Base-by-base conservation (phyloP, 2,329 filamentous ascomycete species). In the Emmonsiellopsis sp. region DNA sequence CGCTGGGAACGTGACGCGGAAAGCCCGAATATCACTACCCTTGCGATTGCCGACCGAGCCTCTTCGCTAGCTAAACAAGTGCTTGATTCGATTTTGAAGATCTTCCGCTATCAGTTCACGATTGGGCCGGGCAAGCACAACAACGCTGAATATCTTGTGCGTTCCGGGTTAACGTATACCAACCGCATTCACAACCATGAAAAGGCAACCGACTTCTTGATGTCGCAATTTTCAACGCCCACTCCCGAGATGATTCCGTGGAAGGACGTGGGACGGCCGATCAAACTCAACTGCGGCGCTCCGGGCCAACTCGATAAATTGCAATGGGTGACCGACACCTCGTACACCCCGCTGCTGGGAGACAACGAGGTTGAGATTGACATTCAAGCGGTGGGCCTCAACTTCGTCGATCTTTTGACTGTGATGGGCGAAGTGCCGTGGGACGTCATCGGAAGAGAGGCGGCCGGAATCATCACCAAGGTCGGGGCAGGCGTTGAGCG, bases 361-460 rank as follows among this genome's bases (percentile, higher is more conserved):
- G 55, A 59, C 11, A 67, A 67, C 8, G 46, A 53, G 8, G 40
- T 55, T 41, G 54, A 53, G 34, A 26, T 53, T 51, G 31, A 54
- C 31, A 15, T 54, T 41, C 11, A 35, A 11, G 53, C 52, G 32
- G 52, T 54, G 2, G 52, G 52, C 4, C 52, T 54, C 43, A 65
- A 61, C 1, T 67, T 64, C 38, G 66, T 63, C 5, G 65, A 68
- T 50, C 61, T 68, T 10, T 66, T 64, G 0, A 57, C 60, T 7
- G 63, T 61, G 0, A 67, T 69, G 37, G 66, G 68, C n/a, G 62
- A 63, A 26, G 63, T 62, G n/a, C 63, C 63, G 1, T 61, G 62
- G 20, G 54, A 59, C 3, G 59, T 59, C 1, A 56, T 67, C 8
- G 61, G 61, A 1, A 64, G 70, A 0, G 78, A 80, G 50, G 65